Evolutionary conservation across 345 rosid species (phyloP).

Genomic region (Garcia nutans): DNA sequence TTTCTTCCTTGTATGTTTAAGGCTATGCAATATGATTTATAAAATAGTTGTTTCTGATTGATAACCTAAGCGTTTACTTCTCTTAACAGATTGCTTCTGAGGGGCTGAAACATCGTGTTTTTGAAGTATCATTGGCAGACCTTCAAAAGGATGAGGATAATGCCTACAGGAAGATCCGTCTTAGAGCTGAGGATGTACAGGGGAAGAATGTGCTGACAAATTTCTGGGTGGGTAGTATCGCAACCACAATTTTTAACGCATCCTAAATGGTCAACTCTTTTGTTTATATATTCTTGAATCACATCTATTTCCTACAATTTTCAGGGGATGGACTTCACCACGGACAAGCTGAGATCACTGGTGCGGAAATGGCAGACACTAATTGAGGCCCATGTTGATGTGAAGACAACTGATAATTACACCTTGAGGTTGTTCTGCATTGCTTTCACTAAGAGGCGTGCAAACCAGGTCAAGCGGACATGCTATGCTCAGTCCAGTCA

Average conservation of each 20-base stretch:
- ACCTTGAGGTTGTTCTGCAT: slow-evolving; percentile 32
- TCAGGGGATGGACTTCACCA: slow-evolving; percentile 37
- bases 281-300: too few relatives aligned
- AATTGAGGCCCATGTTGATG: slow-evolving; percentile 37
- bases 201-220: slow-evolving; percentile 47
- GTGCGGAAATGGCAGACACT: slow-evolving; percentile 35
- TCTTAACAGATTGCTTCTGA: slow-evolving; percentile 84
- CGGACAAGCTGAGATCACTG: slow-evolving; percentile 34
- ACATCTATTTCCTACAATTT: not conserved
- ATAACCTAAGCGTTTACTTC: not conserved
- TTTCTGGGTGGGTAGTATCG: slow-evolving; percentile 24
- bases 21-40: not conserved
- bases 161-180: slow-evolving; percentile 86
- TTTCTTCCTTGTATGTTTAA: too few relatives aligned
- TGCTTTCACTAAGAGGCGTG: slow-evolving; percentile 32
- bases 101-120: slow-evolving; percentile 86
- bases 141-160: slow-evolving; percentile 86
- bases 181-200: slow-evolving; percentile 97
- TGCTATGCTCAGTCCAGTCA: slow-evolving; percentile 38
- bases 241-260: too few relatives aligned
- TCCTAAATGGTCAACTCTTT: not conserved
- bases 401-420: slow-evolving; percentile 32
- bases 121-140: slow-evolving; percentile 90
- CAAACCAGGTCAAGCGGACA: slow-evolving; percentile 36
- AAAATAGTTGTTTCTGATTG: not conserved